Percentiles rank a stretch among this genome's conserved stretches.
Conservation (phyloP, 2,329 filamentous ascomycete species). For the Xylariaceae sp. region DNA sequence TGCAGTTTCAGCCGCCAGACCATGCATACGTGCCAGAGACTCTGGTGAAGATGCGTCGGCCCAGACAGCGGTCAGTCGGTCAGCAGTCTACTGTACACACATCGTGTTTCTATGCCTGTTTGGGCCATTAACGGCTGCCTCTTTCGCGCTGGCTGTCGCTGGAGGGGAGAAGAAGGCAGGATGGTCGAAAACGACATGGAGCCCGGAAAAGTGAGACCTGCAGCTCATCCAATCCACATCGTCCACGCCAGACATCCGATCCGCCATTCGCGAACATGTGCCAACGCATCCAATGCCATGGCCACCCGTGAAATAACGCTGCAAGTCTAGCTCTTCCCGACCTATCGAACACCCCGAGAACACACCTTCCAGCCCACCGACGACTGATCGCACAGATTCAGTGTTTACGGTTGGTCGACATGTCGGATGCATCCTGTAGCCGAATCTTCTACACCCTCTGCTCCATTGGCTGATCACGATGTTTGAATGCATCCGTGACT, state of each 20-base stretch:
- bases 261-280: conserved; percentile 4
- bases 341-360: conserved; percentile 1
- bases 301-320: conserved; percentile 10
- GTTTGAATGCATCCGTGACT: background rate
- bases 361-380: background rate
- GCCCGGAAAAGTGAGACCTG: conserved; percentile 19
- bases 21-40: too few species aligned
- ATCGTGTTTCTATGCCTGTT: too few species aligned
- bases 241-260: conserved; percentile 23
- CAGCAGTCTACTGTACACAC: too few species aligned
- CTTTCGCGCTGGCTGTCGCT: too few species aligned
- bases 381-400: background rate
- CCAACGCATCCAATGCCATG: conserved; percentile 21
- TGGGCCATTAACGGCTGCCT: too few species aligned
- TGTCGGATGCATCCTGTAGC: too few species aligned
- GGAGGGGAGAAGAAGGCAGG: background rate
- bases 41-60: too few species aligned
- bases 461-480: conserved; percentile 5
- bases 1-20: too few species aligned
- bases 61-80: too few species aligned
- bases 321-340: background rate
- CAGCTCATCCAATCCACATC: conserved; percentile 26
- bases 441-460: conserved; percentile 5
- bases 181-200: conserved; percentile 1
- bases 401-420: too few species aligned